Percentiles rank a stretch among this genome's conserved stretches.
Conservation (phyloP, 2,329 filamentous ascomycete genomes). For the Pestalotiopsis sp. region DNA sequence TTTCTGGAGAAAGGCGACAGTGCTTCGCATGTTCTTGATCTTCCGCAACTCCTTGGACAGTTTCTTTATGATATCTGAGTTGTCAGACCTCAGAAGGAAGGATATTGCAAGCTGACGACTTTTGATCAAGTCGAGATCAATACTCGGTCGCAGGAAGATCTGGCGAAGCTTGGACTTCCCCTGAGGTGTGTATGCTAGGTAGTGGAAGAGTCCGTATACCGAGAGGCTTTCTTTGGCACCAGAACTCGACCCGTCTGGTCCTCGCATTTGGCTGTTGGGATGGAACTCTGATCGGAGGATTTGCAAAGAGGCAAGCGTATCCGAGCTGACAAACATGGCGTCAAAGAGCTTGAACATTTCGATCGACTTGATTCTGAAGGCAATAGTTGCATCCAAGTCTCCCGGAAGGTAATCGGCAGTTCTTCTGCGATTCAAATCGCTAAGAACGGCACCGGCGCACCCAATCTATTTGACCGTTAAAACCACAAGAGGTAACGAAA, state of each 20-base stretch:
- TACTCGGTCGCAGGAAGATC: slow-evolving; percentile 78
- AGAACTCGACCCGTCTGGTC: slow-evolving; percentile 61
- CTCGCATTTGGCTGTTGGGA: slow-evolving; percentile 79
- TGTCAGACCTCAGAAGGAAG: slow-evolving; percentile 69
- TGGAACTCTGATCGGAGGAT: slow-evolving; percentile 83
- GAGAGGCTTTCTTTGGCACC: slow-evolving; percentile 81
- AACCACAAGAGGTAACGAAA: slow-evolving; percentile 16
- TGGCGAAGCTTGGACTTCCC: slow-evolving; percentile 76
- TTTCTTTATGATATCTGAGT: slow-evolving; percentile 56
- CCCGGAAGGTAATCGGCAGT: slow-evolving; percentile 65
- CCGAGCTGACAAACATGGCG: slow-evolving; percentile 77
- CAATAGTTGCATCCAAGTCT: slow-evolving; percentile 53
- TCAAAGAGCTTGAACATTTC: slow-evolving; percentile 74
- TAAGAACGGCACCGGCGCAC: slow-evolving; percentile 86
- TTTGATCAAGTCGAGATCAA: slow-evolving; percentile 68
- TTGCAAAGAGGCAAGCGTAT: slow-evolving; percentile 82
- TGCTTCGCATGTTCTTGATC: slow-evolving; percentile 75
- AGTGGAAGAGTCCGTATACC: slow-evolving; percentile 80
- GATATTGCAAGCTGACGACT: slow-evolving; percentile 73
- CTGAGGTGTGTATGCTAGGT: slow-evolving; percentile 76
- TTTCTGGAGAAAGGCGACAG: slow-evolving; percentile 73
- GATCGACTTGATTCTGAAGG: slow-evolving; percentile 65
- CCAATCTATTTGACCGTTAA: slow-evolving; percentile 55
- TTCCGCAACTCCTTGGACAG: slow-evolving; percentile 67
- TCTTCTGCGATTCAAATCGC: slow-evolving; percentile 72